Base-by-base conservation (phyloP, 768 basidiomycete species). In the Collybia mongolica region DNA sequence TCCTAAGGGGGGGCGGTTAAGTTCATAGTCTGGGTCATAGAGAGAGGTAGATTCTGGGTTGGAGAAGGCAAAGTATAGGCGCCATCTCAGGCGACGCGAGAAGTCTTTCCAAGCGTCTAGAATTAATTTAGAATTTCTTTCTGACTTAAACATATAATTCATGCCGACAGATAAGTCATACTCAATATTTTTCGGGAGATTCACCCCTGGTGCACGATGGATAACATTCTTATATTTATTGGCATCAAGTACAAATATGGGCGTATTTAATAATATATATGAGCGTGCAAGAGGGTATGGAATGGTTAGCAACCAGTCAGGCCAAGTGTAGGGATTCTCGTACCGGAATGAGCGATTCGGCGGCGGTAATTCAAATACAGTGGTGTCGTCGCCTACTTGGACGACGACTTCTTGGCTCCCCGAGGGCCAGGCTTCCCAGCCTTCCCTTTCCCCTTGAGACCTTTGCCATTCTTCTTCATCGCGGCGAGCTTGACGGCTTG, bases 1-100 rank as follows among this genome's bases (percentile, higher is more conserved):
- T 7, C n/a, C 4, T 15, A 43, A 44, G 5, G 38, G 37, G 24
- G 14, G 47, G n/a, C 11, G 49, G 46, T 1, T 7, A 26, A 58
- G 50, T 36, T 53, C 55, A 47, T 61, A 65, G 36, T 61, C 58
- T 48, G 64, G 64, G 46, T 65, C 59, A 46, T 56, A 63, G 18
- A 39, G 28, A 63, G 18, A 39, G 28, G 11, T 36, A 23, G 15
- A 52, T 40, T 12, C 3, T 39, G n/a, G 4, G 4, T 26, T 26
- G 24, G 24, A 26, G 11, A 38, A 44, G 4, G 18, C 1, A 41
- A 52, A 53, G 44, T 26, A 43, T 6, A 54, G 7, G 1, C 56
- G 48, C 56, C 59, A 60, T 32, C 47, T 29, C 28, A 60, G 39
- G 20, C 60, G 53, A 6, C 50, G 15, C 12, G 51, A 24, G 49